phyloP scores from a whole-genome alignment of 108 stramenopile genomes.

The Fragilaria crotonensis region DNA sequence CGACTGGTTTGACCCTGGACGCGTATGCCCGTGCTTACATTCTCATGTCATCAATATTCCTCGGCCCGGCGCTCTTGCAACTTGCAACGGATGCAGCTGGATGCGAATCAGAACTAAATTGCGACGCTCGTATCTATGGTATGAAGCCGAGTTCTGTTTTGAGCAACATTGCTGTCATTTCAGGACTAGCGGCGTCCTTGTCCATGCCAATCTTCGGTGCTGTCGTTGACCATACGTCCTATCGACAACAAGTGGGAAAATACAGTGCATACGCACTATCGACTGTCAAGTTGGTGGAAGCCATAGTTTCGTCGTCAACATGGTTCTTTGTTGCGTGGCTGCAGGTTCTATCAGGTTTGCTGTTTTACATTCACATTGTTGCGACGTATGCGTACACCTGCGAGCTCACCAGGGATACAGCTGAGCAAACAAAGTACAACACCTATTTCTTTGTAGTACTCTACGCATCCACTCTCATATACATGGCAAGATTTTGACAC shows the following conservation, averaged over 20 bases:
- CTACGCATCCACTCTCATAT: constrained; percentile 30
- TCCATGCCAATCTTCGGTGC: constrained; percentile 61
- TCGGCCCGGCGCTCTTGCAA: constrained; percentile 53
- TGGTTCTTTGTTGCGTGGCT: constrained; percentile 54
- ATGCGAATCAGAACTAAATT: constrained; percentile 15
- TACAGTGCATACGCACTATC: constrained; percentile 31
- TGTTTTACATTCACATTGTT: constrained; percentile 43
- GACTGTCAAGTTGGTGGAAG: constrained; percentile 31
- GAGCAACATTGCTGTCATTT: constrained; percentile 43
- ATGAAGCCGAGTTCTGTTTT: constrained; percentile 55
- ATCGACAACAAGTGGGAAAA: constrained; percentile 40
- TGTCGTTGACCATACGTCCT: constrained; percentile 60
- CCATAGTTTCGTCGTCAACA: constrained; percentile 34
- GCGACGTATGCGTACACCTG: constrained; percentile 54
- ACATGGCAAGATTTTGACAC: constrained; percentile 17
- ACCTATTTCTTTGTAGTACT: constrained; percentile 27
- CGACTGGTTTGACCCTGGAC: not conserved
- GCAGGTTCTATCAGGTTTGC: constrained; percentile 37
- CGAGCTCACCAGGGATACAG: constrained; percentile 50
- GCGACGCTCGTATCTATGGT: constrained; percentile 28
- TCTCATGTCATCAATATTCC: constrained; percentile 32
- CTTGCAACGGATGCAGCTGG: constrained; percentile 47
- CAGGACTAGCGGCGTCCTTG: constrained; percentile 41
- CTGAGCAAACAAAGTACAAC: constrained; percentile 31
- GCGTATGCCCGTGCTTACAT: not conserved